These are phyloP conservation scores for Eremochloa ophiuroides DNA, from an alignment of 176 grass and related monocot genomes.

Conservation along the genomic window DNA sequence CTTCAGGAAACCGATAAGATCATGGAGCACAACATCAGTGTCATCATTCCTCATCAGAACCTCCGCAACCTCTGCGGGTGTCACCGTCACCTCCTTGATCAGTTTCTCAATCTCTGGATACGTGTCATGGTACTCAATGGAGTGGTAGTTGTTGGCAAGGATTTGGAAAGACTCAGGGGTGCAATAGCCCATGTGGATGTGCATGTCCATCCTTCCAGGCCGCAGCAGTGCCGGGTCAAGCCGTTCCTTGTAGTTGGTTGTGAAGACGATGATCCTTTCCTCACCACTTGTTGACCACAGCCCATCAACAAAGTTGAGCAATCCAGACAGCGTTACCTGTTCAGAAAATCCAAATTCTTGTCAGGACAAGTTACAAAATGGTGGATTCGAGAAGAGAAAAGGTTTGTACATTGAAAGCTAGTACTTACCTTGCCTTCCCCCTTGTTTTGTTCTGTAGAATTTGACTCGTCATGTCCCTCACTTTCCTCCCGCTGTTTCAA, in stretches of 20 bases:
- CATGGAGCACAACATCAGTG: slow-evolving; percentile 28
- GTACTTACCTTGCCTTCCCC: slow-evolving; percentile 40
- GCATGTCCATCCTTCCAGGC: slow-evolving; percentile 92
- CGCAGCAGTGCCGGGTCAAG: slow-evolving; percentile 77
- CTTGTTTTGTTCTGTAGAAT: slow-evolving; percentile 29
- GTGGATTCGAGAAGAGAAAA: not conserved
- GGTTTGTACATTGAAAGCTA: no score
- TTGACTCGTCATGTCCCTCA: slow-evolving; percentile 19
- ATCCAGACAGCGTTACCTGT: slow-evolving; percentile 69
- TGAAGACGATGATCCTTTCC: slow-evolving; percentile 85
- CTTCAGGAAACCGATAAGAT: slow-evolving; percentile 43
- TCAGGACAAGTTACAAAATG: not conserved
- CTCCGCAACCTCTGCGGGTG: slow-evolving; percentile 74
- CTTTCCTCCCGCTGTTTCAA: slow-evolving; percentile 48
- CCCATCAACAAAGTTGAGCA: slow-evolving; percentile 86
- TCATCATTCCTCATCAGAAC: slow-evolving; percentile 66
- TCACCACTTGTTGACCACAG: slow-evolving; percentile 81
- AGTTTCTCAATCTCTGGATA: slow-evolving; percentile 50
- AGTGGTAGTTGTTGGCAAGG: slow-evolving; percentile 70
- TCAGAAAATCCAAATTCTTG: no score
- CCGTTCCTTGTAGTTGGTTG: slow-evolving; percentile 81
- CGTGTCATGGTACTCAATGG: slow-evolving; percentile 39
- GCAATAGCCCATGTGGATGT: slow-evolving; percentile 84
- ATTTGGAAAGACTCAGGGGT: slow-evolving; percentile 47
- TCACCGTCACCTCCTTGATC: slow-evolving; percentile 41